Base-by-base conservation (phyloP, 2,329 filamentous ascomycete genomes). In the Penicillium sp. region DNA sequence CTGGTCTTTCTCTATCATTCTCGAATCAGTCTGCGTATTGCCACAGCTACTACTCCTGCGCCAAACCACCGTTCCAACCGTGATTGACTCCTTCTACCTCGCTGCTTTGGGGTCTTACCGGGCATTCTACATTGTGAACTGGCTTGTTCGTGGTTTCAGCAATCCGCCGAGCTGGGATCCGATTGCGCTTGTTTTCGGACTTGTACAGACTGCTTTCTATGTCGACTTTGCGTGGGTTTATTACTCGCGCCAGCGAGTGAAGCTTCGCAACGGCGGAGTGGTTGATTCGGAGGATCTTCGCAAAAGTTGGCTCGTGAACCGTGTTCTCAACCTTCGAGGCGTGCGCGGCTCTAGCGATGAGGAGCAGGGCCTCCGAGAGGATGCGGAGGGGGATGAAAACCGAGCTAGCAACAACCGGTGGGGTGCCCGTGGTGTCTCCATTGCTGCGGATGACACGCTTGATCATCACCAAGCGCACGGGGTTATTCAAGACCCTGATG, bases 201-300 rank as follows among this genome's bases (percentile, higher is more conserved):
- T 96, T 58, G 80, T 98, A 26, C 93, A 98, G 78, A 97, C 92
- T 0, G 87, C 89, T 1, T 85, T 97, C 44, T 97, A 97, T 75
- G 73, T 93, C 65, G 93, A 98, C 76, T 98, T 98, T 72, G 92
- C 91, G 35, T 97, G 93, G 92, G 92, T 98, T 1, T 98, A 98
- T 80, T 97, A 90, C 79, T 90, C 89, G 11, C 85, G 93, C 62
- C 93, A 97, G 79, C 86, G 93, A 56, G 92, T 98, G 70, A 97
- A 97, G 86, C 86, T 98, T 16, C 85, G 93, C 60, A 88, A 86
- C 63, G 93, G 93, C 45, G 91, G 91, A 7, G 82, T 97, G 19
- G 91, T 98, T 14, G 93, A 98, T 70, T 88, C 89, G 4, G 93
- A 97, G 63, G 93, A 98, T 71, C 81, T 96, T 70, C 84, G 87